phyloP scores from a whole-genome alignment of 768 basidiomycete species.

The Russula sp. region DNA sequence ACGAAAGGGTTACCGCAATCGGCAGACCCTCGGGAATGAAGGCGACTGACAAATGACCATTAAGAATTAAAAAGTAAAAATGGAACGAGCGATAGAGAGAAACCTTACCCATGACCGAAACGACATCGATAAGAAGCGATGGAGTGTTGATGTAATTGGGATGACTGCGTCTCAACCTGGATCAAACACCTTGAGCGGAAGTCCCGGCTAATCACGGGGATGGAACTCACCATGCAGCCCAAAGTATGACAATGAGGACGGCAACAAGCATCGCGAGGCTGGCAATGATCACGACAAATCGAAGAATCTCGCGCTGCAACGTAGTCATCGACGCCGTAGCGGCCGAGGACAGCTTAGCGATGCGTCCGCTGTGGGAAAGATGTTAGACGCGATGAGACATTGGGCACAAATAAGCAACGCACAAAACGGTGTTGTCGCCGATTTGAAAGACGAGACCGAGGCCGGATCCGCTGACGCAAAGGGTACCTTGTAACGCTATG shows the following conservation, averaged over 20 bases:
- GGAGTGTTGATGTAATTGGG: slow-evolving; percentile 46
- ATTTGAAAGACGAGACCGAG: slow-evolving; percentile 43
- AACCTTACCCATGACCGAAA: slow-evolving; percentile 42
- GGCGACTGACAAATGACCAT: slow-evolving; percentile 31
- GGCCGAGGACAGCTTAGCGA: slow-evolving; percentile 35
- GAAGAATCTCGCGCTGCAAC: slow-evolving; percentile 48
- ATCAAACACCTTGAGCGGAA: slow-evolving; percentile 13
- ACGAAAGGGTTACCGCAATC: slow-evolving; percentile 48
- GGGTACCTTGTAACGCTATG: slow-evolving; percentile 52
- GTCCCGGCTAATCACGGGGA: slow-evolving; percentile 3
- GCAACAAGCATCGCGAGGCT: slow-evolving; percentile 40
- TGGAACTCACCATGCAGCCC: slow-evolving; percentile 34
- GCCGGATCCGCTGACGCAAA: slow-evolving; percentile 46
- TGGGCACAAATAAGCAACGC: slow-evolving; percentile 23
- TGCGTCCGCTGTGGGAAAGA: slow-evolving; percentile 30
- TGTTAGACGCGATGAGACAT: slow-evolving; percentile 8
- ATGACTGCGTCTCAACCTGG: slow-evolving; percentile 38
- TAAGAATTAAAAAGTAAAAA: background rate
- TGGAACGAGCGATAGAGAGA: background rate
- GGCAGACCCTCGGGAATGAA: slow-evolving; percentile 51
- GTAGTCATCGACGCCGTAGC: slow-evolving; percentile 37
- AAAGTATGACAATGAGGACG: slow-evolving; percentile 48
- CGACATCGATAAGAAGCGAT: slow-evolving; percentile 48
- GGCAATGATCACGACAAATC: slow-evolving; percentile 50
- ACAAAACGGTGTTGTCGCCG: slow-evolving; percentile 47